These are phyloP conservation scores for Colletotrichum chlorophyti DNA, from an alignment of 2,329 filamentous ascomycete genomes.

Conservation along the genomic window DNA sequence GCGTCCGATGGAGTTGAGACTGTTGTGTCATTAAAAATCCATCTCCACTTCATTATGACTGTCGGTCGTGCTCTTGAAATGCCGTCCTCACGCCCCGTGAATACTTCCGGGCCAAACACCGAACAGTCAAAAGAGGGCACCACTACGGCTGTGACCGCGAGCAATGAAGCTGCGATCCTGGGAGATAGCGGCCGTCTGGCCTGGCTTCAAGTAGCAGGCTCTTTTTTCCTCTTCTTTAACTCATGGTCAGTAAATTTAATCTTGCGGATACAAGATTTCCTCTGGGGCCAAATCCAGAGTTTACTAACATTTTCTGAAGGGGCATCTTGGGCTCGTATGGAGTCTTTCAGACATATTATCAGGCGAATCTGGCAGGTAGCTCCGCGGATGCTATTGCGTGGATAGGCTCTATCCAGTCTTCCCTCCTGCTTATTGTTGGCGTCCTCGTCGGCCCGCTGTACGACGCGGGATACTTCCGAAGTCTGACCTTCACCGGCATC, in stretches of 20 bases:
- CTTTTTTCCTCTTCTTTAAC: slow-evolving; percentile 43
- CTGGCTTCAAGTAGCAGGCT: slow-evolving; percentile 45
- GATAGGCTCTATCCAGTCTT: slow-evolving; percentile 42
- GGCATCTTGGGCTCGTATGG: slow-evolving; percentile 45
- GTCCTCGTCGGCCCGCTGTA: slow-evolving; percentile 46
- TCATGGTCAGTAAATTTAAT: slow-evolving; percentile 34
- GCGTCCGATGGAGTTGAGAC: background rate
- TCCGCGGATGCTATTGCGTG: slow-evolving; percentile 41
- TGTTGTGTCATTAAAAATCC: background rate
- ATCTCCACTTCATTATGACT: background rate
- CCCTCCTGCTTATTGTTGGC: slow-evolving; percentile 44
- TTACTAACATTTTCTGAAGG: slow-evolving; percentile 28
- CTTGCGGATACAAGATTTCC: too few relatives aligned
- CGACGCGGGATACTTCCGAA: slow-evolving; percentile 45
- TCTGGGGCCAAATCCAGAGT: too few relatives aligned
- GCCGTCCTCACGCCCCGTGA: background rate
- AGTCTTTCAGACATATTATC: slow-evolving; percentile 44
- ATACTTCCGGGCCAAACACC: background rate
- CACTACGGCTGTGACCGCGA: background rate
- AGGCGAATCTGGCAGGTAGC: slow-evolving; percentile 23
- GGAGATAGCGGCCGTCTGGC: slow-evolving; percentile 39
- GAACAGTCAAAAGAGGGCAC: background rate
- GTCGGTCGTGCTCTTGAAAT: background rate
- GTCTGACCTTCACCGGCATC: slow-evolving; percentile 39
- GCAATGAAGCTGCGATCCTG: background rate